Base-by-base conservation (phyloP, 257 asterid genomes). In the Cordia subcordata region DNA sequence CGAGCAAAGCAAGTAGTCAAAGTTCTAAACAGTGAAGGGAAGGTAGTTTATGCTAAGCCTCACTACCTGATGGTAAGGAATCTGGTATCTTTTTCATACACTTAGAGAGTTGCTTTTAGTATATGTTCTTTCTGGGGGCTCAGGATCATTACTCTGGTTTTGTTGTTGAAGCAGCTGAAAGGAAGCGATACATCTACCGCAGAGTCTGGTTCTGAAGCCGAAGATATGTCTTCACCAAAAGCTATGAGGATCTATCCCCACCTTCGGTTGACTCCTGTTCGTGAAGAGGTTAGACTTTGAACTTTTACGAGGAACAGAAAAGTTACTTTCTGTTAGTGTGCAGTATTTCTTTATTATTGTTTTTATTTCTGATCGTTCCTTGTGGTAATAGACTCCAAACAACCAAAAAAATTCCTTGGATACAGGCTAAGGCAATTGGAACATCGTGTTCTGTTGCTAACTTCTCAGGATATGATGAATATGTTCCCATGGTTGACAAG, bases 141-240 rank as follows among this genome's bases (percentile, higher is more conserved):
- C 22, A 63, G 58, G 18, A 55, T 62, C 16, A 55, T 39, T 58
- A 17, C 53, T 49, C 49, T 60, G 52, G 62, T 50, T 70, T 42
- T 44, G 23, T 68, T 77, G 61, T 46, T 58, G 58, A 66, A 58
- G 61, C 81, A 89, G 90, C 68, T 93, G 35, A 93, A 79, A 79
- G 88, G 97, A 61, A 87, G 97, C 72, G 99, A 93, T 65, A 87
- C 97, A 12, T 93, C 99, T 58, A 86, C 98, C 17, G 96, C 95
- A 5, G 99, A 93, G 73, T 93, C 99, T 62, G 99, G 99, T 56
- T 93, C 99, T 64, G 99, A 93, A 64, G 95, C 99, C 75, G 99
- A 93, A 77, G 99, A 93, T 78, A 87, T 89, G 59, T 81, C 83
- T 70, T 93, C 99, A 16, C 99, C 99, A 13, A 93, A 90, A 79